Evolutionary conservation across 257 asterid species (phyloP), one percentile per base, ranked within the genome.

Genomic region (Parsonsia alboflavescens): DNA sequence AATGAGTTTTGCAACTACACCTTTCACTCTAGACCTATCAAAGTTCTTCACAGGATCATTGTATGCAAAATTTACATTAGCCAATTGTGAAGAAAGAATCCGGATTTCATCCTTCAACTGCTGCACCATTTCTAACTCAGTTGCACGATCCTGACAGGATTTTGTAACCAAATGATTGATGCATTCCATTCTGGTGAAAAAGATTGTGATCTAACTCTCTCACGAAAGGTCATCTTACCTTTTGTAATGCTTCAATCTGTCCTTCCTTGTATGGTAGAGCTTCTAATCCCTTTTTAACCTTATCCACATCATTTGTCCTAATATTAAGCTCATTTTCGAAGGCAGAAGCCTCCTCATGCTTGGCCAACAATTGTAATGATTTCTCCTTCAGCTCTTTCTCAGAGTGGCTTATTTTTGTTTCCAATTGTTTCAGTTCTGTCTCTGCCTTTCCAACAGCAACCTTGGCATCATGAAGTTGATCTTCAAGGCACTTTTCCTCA

Each of bases 401-500:
- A 75, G 89, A 86, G 77, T 95, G 99, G 77, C 79, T 85, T 84
- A 88, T 78, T 86, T 85, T 90, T 70, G 96, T 92, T 84, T 90
- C 85, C 94, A 92, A 79, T 86, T 92, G 99, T 88, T 95, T 95
- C 91, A 95, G 66, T 77, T 92, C 98, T 15, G 99, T 90, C 85
- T 90, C 97, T 76, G 91, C 89, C 73, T 70, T 84, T 84, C 98
- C 99, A 74, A 92, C 99, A 65, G 87, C 90, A 71, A 88, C 89
- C 88, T 90, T 92, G 76, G 97, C 98, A 83, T 95, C 99, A 68
- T 80, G 89, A 59, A 95, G 86, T 85, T 95, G 99, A 82, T 92
- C 99, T 83, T 95, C 98, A 70, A 95, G 97, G 83, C 99, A 95
- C 80, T 95, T 95, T 81, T 95, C 99, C 80, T 95, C 99, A 85